Conservation (phyloP, 2,329 filamentous ascomycete genomes). For the Sclerotinia borealis region DNA sequence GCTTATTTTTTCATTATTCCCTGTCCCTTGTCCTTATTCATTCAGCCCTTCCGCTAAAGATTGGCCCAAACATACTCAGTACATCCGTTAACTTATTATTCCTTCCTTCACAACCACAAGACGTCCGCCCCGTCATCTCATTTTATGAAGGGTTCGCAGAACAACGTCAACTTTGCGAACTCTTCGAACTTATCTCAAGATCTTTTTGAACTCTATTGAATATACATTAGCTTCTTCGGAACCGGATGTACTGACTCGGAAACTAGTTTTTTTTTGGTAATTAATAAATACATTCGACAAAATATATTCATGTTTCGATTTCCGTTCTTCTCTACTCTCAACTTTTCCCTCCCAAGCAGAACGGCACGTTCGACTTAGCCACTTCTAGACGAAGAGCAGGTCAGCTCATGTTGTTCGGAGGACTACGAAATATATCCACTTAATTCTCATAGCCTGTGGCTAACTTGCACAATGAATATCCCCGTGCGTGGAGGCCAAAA, state of each 20-base stretch:
- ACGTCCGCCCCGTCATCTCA: not conserved
- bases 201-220: not conserved
- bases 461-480: constrained; percentile 37
- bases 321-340: constrained; percentile 20
- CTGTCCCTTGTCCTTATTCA: not conserved
- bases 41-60: constrained; percentile 10
- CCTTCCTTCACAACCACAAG: constrained; percentile 6
- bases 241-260: not conserved
- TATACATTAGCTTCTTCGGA: not conserved
- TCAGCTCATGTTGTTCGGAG: constrained; percentile 5
- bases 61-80: not conserved
- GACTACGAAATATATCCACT: constrained; percentile 1
- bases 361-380: constrained; percentile 19
- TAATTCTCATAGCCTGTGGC: not conserved
- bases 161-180: not conserved
- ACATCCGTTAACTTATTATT: too few species aligned
- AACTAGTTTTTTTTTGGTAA: constrained; percentile 14
- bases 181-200: constrained; percentile 11
- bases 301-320: constrained; percentile 27
- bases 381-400: constrained; percentile 15
- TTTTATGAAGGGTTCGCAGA: constrained; percentile 7
- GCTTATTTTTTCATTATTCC: not conserved
- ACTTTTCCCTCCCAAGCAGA: constrained; percentile 21
- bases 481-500: constrained; percentile 31
- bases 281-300: constrained; percentile 22